Conservation (phyloP, 345 rosid genomes). For the Gossypium longicalyx region DNA sequence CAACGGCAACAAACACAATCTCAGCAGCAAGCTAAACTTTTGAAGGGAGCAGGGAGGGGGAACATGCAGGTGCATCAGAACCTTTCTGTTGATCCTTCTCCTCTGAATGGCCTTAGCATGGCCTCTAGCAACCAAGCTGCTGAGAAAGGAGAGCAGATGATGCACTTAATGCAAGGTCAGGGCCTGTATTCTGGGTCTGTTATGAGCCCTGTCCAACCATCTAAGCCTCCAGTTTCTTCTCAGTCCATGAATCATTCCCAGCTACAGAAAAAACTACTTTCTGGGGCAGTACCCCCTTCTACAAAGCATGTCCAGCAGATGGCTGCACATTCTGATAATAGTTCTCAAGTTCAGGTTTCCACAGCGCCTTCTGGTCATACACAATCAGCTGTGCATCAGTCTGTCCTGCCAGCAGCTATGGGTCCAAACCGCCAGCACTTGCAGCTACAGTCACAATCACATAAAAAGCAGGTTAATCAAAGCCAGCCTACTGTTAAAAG, state of each 20-base stretch:
- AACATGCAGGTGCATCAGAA: slow-evolving; percentile 62
- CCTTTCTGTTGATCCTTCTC: slow-evolving; percentile 58
- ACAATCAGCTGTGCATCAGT: slow-evolving; percentile 38
- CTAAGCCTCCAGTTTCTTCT: slow-evolving; percentile 52
- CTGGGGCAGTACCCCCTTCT: slow-evolving; percentile 39
- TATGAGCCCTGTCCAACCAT: slow-evolving; percentile 46
- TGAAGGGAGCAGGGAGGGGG: slow-evolving; percentile 85
- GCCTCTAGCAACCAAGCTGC: slow-evolving; percentile 52
- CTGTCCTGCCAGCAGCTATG: slow-evolving; percentile 36
- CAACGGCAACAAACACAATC: slow-evolving; percentile 59
- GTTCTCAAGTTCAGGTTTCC: slow-evolving; percentile 53
- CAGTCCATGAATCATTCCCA: slow-evolving; percentile 56
- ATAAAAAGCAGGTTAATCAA: slow-evolving; percentile 58
- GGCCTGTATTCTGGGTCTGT: slow-evolving; percentile 55
- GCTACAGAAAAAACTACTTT: slow-evolving; percentile 46
- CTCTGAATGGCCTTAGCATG: slow-evolving; percentile 55
- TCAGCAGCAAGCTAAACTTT: slow-evolving; percentile 63
- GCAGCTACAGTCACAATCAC: slow-evolving; percentile 28
- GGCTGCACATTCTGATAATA: slow-evolving; percentile 58
- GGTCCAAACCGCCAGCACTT: slow-evolving; percentile 37
- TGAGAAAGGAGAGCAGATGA: slow-evolving; percentile 63
- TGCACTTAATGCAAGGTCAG: slow-evolving; percentile 59
- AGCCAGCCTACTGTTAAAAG: slow-evolving; percentile 52
- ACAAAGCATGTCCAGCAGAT: slow-evolving; percentile 55
- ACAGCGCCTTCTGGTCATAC: slow-evolving; percentile 45